phyloP scores from a whole-genome alignment of 192 early-diverging fungal species.

The Phlyctochytrium bullatum region DNA sequence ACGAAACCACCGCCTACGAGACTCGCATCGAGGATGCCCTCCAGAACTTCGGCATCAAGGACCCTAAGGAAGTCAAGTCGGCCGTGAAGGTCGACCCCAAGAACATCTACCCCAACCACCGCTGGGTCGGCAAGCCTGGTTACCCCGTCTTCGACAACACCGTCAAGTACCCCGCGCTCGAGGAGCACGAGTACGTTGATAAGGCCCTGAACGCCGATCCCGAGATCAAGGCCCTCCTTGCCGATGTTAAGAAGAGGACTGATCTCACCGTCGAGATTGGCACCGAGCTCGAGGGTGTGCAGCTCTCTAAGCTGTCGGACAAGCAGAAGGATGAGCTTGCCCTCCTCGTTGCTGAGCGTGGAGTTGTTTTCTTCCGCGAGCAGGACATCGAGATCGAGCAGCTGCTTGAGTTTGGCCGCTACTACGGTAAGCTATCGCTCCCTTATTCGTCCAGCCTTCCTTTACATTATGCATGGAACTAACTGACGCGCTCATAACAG shows the following conservation, averaged over 20 bases:
- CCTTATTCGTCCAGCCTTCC: no score
- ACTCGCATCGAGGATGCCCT: neutral
- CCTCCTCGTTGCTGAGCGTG: slow-evolving; percentile 60
- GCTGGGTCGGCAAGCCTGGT: slow-evolving; percentile 4
- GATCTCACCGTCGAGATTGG: slow-evolving; percentile 61
- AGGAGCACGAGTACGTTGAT: slow-evolving; percentile 21
- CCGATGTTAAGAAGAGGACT: slow-evolving; percentile 49
- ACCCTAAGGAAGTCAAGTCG: neutral
- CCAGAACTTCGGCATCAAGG: neutral
- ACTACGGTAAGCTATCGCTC: slow-evolving; percentile 7
- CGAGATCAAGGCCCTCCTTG: slow-evolving; percentile 52
- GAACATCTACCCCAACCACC: slow-evolving; percentile 1
- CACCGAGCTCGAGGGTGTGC: slow-evolving; percentile 60
- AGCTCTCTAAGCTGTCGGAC: slow-evolving; percentile 52
- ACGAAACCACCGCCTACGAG: neutral
- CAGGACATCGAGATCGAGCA: slow-evolving; percentile 61
- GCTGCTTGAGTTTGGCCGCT: slow-evolving; percentile 42
- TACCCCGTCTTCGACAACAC: slow-evolving; percentile 6
- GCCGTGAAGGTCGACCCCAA: neutral
- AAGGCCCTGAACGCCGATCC: slow-evolving; percentile 49
- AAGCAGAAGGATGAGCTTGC: slow-evolving; percentile 64
- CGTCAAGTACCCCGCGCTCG: slow-evolving; percentile 20
- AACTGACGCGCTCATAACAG: no score
- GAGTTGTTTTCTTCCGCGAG: slow-evolving; percentile 68
- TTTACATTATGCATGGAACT: no score